Conservation (phyloP, 2,329 filamentous ascomycete genomes). For the Chalaropsis thielavioides region DNA sequence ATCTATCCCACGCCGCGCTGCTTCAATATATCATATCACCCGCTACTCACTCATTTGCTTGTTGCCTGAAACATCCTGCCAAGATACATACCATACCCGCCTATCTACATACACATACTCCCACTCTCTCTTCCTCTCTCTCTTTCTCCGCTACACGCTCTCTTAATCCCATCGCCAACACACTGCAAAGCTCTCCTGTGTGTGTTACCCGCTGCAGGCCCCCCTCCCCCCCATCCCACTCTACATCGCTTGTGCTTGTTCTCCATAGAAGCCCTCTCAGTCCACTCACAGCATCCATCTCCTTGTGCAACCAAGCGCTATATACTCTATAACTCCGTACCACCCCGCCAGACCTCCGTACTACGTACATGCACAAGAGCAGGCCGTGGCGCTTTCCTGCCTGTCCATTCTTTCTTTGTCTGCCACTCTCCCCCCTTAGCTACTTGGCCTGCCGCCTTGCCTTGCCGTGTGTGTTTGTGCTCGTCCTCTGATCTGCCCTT, state of each 20-base stretch:
- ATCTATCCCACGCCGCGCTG: conserved; percentile 28
- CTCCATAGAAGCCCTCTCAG: background rate
- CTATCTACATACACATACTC: background rate
- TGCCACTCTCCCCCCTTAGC: background rate
- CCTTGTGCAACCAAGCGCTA: too few relatives aligned
- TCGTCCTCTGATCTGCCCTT: background rate
- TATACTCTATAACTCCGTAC: too few relatives aligned
- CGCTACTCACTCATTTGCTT: conserved; percentile 17
- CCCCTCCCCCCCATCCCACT: too few relatives aligned
- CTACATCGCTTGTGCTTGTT: background rate
- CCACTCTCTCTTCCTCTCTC: too few relatives aligned
- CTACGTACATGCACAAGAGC: background rate
- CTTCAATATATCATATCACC: conserved; percentile 31
- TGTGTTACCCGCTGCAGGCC: too few relatives aligned
- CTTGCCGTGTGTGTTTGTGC: background rate
- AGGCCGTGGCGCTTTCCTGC: background rate
- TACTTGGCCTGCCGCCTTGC: background rate
- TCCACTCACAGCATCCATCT: background rate
- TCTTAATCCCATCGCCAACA: background rate
- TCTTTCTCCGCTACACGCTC: too few relatives aligned
- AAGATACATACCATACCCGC: background rate
- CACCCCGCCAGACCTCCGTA: background rate
- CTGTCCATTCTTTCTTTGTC: too few relatives aligned
- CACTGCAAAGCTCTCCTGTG: background rate
- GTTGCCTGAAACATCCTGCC: too few relatives aligned